phyloP scores from a whole-genome alignment of 805 yeast species.

The Zygosaccharomyces pseudorouxii region DNA sequence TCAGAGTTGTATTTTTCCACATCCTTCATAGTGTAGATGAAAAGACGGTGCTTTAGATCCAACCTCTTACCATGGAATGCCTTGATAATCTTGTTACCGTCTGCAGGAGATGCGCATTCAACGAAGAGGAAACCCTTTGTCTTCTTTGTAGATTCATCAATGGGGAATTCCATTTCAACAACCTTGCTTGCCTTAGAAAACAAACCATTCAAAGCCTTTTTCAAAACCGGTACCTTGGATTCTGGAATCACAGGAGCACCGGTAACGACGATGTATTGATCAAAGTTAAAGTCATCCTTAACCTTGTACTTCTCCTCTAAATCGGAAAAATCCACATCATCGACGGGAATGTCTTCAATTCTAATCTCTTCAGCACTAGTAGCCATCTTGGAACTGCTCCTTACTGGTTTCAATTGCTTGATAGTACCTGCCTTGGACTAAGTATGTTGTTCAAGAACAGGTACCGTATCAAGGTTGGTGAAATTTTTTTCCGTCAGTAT shows the following conservation, averaged over 20 bases:
- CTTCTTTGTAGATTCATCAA: constrained; percentile 59
- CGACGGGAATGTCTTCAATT: constrained; percentile 48
- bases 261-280: constrained; percentile 78
- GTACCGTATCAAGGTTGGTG: neutral
- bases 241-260: constrained; percentile 97
- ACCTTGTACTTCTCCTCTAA: constrained; percentile 72
- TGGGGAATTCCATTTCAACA: constrained; percentile 74
- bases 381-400: constrained; percentile 15
- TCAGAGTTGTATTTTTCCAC: constrained; percentile 74
- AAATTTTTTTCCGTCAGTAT: neutral
- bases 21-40: constrained; percentile 77
- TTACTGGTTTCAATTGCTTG: neutral
- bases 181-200: constrained; percentile 76
- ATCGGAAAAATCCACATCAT: constrained; percentile 76
- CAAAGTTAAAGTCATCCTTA: constrained; percentile 57
- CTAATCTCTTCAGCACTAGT: constrained; percentile 34
- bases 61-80: constrained; percentile 82
- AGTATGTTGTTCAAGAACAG: neutral
- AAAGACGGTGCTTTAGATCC: constrained; percentile 87
- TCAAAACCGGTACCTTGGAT: constrained; percentile 73
- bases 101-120: constrained; percentile 62
- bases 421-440: neutral
- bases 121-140: constrained; percentile 85
- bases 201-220: constrained; percentile 79
- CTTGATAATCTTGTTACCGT: constrained; percentile 75